A percentile compares a stretch with the other conserved stretches of the same genome.
Conservation (phyloP, 306 rosid species). For the Rosa lucieae region DNA sequence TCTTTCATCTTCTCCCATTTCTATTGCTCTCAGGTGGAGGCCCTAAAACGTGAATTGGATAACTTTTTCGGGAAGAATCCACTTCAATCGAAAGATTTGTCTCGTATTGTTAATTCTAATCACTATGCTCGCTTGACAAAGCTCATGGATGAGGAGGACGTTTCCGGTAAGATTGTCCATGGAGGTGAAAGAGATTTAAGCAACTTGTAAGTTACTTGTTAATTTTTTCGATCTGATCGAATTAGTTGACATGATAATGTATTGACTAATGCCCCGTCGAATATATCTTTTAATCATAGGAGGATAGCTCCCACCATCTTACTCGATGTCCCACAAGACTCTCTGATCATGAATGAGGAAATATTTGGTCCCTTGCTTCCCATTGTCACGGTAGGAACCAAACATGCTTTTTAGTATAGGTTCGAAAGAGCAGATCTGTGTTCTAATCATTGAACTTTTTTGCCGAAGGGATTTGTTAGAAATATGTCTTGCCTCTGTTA, state of each 20-base stretch:
- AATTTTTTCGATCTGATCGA: not conserved
- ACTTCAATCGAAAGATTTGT: constrained; percentile 78
- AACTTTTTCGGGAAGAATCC: constrained; percentile 72
- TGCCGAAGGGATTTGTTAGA: too few species aligned
- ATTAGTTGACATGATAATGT: not conserved
- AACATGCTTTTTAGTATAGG: too few species aligned
- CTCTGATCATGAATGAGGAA: constrained; percentile 82
- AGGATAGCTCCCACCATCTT: constrained; percentile 89
- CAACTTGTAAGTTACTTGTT: constrained; percentile 56
- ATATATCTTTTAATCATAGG: constrained; percentile 45
- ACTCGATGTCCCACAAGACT: constrained; percentile 75
- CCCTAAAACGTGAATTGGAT: constrained; percentile 70
- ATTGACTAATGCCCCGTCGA: not conserved
- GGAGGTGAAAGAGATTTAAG: constrained; percentile 81
- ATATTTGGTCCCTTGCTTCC: constrained; percentile 98
- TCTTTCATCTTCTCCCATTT: constrained; percentile 21
- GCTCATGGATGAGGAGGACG: constrained; percentile 85
- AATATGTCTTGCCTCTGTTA: not conserved
- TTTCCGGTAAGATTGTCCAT: constrained; percentile 72
- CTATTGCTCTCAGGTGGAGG: constrained; percentile 58
- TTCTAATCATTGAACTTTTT: too few species aligned
- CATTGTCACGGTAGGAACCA: constrained; percentile 65
- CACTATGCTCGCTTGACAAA: constrained; percentile 79
- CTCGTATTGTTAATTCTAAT: constrained; percentile 77
- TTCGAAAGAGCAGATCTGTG: too few species aligned